Evolutionary conservation across 1,139 yeast species (phyloP).

Genomic region (Blastobotrys capitulatus): DNA sequence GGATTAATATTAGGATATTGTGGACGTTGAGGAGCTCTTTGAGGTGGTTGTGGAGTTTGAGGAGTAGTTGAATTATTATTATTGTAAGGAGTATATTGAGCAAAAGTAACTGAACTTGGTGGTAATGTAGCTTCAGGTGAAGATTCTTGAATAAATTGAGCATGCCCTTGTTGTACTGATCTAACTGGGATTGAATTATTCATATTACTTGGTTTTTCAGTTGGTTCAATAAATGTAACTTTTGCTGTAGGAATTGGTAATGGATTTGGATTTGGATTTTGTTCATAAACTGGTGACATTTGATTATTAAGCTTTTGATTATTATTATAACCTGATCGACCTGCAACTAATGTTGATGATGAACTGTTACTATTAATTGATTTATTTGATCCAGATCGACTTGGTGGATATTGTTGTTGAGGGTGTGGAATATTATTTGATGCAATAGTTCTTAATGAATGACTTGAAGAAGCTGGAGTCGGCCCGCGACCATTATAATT

Average conservation of each 20-base stretch:
- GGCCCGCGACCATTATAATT: conserved; percentile 1
- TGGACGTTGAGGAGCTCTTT: conserved; percentile 3
- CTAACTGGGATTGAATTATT: conserved; percentile 3
- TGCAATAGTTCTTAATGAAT: neutral
- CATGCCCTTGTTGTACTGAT: conserved; percentile 2
- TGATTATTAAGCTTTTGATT: neutral
- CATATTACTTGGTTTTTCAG: neutral
- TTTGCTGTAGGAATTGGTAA: conserved; percentile 2
- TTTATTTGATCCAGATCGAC: neutral
- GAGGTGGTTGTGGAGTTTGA: conserved; percentile 1
- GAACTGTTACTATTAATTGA: conserved; percentile 2
- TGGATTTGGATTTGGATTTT: neutral
- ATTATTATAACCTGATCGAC: neutral
- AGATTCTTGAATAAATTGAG: neutral
- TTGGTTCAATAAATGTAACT: conserved; percentile 1
- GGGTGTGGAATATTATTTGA: neutral
- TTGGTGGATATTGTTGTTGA: neutral
- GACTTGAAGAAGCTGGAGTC: neutral
- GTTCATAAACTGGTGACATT: conserved; percentile 6
- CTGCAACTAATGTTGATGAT: neutral
- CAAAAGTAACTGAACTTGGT: conserved; percentile 11
- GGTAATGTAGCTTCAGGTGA: conserved; percentile 12
- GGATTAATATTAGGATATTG: neutral
- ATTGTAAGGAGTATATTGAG: conserved; percentile 3
- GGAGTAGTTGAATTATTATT: no score